Conservation (phyloP, 306 rosid genomes). For the Prunus salicina region DNA sequence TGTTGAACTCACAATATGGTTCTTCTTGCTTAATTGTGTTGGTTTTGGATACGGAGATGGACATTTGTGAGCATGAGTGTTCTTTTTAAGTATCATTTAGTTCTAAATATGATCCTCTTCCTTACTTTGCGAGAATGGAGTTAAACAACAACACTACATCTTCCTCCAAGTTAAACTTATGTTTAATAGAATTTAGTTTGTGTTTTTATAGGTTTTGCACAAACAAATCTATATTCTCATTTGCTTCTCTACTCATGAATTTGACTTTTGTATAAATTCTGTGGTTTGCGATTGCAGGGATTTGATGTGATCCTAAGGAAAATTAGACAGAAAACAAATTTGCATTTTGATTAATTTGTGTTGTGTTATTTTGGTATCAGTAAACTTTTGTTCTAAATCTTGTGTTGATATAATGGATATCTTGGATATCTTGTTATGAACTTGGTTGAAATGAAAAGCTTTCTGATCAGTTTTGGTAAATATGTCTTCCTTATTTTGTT, state of each 20-base stretch:
- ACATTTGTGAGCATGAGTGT: not conserved
- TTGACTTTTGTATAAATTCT: not conserved
- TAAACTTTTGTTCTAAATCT: too few species aligned
- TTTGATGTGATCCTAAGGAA: not conserved
- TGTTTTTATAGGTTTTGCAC: not conserved
- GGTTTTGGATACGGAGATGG: not conserved
- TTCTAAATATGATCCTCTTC: not conserved
- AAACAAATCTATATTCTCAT: not conserved
- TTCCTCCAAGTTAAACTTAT: not conserved
- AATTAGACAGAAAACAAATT: not conserved
- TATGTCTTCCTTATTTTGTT: too few species aligned
- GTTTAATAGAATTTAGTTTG: not conserved
- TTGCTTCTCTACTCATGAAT: not conserved
- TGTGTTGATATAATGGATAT: too few species aligned
- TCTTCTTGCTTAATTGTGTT: not conserved
- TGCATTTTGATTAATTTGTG: not conserved
- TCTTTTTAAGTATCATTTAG: not conserved
- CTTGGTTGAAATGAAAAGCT: not conserved
- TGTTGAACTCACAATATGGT: not conserved
- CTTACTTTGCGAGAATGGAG: not conserved
- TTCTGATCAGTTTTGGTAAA: not conserved
- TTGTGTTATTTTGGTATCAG: too few species aligned
- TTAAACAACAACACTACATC: not conserved
- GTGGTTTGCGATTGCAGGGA: not conserved
- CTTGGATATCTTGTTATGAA: not conserved